Evolutionary conservation across 78 protist species (phyloP).

Genomic region (Bodo saltans): DNA sequence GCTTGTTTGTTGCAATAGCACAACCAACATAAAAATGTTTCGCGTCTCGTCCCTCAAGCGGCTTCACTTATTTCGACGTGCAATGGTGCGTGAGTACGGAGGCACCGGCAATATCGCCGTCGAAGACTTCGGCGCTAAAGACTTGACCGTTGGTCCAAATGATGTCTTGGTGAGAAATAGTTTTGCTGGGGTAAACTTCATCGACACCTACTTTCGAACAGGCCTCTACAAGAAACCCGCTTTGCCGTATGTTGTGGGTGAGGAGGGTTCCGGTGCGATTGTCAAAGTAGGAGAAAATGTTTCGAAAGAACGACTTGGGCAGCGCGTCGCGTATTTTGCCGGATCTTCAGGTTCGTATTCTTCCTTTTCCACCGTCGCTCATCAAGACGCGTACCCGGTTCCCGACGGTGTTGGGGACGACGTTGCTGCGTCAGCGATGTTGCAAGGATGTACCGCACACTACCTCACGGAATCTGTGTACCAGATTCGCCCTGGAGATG

Average conservation of each 20-base stretch:
- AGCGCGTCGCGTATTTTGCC: conserved; percentile 41
- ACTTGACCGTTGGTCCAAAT: too few species aligned
- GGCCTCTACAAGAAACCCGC: conserved; percentile 41
- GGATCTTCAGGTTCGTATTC: conserved; percentile 60
- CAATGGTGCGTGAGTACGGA: too few species aligned
- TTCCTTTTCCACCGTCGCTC: conserved; percentile 31
- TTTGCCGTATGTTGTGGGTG: conserved; percentile 52
- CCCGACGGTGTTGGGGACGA: conserved; percentile 36
- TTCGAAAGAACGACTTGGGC: too few species aligned
- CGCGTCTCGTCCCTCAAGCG: too few species aligned
- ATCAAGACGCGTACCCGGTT: not conserved
- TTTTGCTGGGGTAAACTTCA: conserved; percentile 66
- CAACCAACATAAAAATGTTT: too few species aligned
- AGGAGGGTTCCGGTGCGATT: conserved; percentile 64
- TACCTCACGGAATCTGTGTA: conserved; percentile 43
- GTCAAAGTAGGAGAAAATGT: conserved; percentile 48
- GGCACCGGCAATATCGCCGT: too few species aligned
- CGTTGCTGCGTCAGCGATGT: conserved; percentile 53
- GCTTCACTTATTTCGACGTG: too few species aligned
- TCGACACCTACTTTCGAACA: conserved; percentile 63
- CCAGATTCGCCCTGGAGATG: conserved; percentile 17
- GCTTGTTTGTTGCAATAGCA: too few species aligned
- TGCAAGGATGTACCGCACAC: conserved; percentile 73
- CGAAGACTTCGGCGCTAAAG: too few species aligned
- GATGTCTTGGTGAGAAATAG: too few species aligned